Conservation (phyloP, 1,284 basidiomycete species). For the Chiua sp. region DNA sequence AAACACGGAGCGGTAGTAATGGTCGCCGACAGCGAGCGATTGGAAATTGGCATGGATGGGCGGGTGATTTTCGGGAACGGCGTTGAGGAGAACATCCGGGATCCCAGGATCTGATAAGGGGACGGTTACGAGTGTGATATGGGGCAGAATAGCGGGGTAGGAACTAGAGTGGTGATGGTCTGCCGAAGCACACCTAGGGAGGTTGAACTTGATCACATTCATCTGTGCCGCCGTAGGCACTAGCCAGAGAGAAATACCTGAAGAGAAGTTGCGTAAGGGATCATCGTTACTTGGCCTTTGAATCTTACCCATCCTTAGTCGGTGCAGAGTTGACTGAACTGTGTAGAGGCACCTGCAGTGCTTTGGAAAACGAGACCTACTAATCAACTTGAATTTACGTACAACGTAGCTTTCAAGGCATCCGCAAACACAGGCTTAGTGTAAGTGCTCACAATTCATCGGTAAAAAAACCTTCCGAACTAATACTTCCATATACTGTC, state of each 20-base stretch:
- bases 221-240: conserved; percentile 52
- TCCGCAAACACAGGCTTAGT: background rate
- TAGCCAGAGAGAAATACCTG: conserved; percentile 68
- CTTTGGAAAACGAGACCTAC: background rate
- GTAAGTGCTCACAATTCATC: background rate
- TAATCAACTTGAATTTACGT: conserved; percentile 28
- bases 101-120: conserved; percentile 29
- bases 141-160: conserved; percentile 69
- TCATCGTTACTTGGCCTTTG: background rate
- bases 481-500: background rate
- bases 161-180: conserved; percentile 24
- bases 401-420: conserved; percentile 3
- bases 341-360: no score
- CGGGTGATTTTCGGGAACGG: conserved; percentile 43
- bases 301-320: conserved; percentile 27
- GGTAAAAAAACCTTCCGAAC: background rate
- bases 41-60: conserved; percentile 47
- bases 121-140: conserved; percentile 69
- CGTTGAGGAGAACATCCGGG: conserved; percentile 41
- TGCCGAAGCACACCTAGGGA: conserved; percentile 41
- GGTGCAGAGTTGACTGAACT: no score
- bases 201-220: conserved; percentile 47
- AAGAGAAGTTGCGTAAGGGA: conserved; percentile 4
- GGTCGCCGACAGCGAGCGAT: conserved; percentile 57
- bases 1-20: conserved; percentile 76